Evolutionary conservation across 306 rosid species (phyloP).

Genomic region (Acacia acuminata): DNA sequence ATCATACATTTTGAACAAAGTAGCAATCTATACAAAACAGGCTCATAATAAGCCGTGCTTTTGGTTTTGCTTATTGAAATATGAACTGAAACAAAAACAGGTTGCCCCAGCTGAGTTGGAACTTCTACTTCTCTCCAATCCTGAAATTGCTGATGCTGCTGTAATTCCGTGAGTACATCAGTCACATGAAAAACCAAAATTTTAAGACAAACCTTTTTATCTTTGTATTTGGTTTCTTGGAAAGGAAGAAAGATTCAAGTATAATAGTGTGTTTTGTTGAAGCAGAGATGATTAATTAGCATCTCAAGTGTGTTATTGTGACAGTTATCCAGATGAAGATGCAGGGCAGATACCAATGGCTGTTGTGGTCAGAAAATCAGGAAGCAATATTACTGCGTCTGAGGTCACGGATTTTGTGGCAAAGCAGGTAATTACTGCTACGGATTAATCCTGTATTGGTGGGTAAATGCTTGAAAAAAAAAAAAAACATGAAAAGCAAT

Average conservation of each 20-base stretch:
- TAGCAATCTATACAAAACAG: too few species aligned
- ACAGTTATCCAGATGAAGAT: constrained; percentile 84
- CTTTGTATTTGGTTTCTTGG: neutral
- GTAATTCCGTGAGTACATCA: constrained; percentile 71
- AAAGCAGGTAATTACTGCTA: constrained; percentile 53
- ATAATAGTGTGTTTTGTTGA: neutral
- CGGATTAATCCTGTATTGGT: neutral
- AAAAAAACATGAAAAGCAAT: neutral
- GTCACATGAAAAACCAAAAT: neutral
- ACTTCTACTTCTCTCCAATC: constrained; percentile 59
- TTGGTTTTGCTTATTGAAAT: neutral
- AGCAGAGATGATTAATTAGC: neutral
- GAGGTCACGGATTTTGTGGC: constrained; percentile 66
- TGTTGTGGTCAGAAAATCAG: constrained; percentile 74
- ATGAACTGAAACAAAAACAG: constrained; percentile 42
- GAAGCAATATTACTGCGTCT: constrained; percentile 63
- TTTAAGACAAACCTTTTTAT: neutral
- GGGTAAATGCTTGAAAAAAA: neutral
- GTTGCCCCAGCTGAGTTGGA: constrained; percentile 95
- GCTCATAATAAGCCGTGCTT: too few species aligned
- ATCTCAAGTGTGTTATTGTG: neutral
- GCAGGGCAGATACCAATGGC: constrained; percentile 92
- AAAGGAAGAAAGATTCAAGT: neutral
- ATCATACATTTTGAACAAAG: neutral
- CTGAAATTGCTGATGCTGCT: constrained; percentile 76